Conservation (phyloP, 2,329 filamentous ascomycete genomes). For the Colletotrichum filicis region DNA sequence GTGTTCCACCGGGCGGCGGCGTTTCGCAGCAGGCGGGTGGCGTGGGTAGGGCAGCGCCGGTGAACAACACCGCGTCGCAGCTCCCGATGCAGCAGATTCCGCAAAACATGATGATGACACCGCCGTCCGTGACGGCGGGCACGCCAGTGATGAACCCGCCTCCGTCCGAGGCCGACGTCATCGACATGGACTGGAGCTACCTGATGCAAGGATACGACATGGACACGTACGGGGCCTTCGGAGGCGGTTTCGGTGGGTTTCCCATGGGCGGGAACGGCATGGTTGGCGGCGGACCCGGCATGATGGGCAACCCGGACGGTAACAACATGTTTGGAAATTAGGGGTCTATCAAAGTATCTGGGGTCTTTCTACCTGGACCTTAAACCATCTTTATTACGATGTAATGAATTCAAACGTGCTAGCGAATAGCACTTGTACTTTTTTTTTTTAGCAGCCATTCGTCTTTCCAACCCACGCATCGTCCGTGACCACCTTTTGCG, state of each 20-base stretch:
- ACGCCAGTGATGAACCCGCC: constrained; percentile 33
- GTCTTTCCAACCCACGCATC: constrained; percentile 51
- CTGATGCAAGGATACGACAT: constrained; percentile 55
- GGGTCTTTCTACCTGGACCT: not conserved
- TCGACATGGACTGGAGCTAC: constrained; percentile 61
- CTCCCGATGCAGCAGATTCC: constrained; percentile 37
- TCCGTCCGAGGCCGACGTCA: constrained; percentile 44
- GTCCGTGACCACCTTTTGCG: constrained; percentile 42
- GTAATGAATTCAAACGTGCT: not conserved
- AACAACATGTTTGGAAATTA: constrained; percentile 32
- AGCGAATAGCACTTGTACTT: not conserved
- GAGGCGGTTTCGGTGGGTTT: constrained; percentile 37
- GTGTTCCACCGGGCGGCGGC: not conserved
- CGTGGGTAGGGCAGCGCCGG: constrained; percentile 39
- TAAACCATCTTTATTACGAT: not conserved
- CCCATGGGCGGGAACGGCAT: constrained; percentile 32
- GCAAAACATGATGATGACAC: constrained; percentile 46
- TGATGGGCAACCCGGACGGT: constrained; percentile 37
- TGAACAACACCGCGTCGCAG: constrained; percentile 36
- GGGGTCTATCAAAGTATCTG: not conserved
- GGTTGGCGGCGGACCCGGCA: constrained; percentile 31
- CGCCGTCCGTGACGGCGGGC: constrained; percentile 40
- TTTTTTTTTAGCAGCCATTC: constrained; percentile 35
- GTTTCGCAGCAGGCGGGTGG: constrained; percentile 38
- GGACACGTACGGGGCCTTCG: constrained; percentile 44